These are phyloP conservation scores for Candida pseudofarinosa DNA, from an alignment of 805 yeast genomes.

Conservation along the genomic window DNA sequence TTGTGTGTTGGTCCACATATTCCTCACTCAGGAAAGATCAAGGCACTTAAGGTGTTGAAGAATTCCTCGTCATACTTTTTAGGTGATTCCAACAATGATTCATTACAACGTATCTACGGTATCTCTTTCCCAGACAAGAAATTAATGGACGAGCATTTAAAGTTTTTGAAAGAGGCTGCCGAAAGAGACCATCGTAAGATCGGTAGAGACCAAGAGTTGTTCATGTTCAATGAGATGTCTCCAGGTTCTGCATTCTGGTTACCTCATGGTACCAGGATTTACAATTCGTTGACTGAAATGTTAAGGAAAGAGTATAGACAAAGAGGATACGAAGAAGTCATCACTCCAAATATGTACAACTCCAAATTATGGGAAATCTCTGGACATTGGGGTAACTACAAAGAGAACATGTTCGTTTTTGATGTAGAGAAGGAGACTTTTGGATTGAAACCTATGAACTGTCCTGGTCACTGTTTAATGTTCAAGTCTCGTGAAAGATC, in stretches of 20 bases:
- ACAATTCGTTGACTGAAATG: conserved; percentile 78
- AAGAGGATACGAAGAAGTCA: conserved; percentile 97
- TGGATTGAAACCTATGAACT: conserved; percentile 93
- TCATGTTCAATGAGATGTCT: conserved; percentile 91
- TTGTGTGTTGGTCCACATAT: conserved; percentile 97
- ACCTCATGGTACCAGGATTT: conserved; percentile 98
- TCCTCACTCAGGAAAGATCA: conserved; percentile 95
- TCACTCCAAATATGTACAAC: conserved; percentile 98
- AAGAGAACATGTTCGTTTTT: conserved; percentile 95
- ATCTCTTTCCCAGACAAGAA: conserved; percentile 98
- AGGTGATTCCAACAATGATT: conserved; percentile 90
- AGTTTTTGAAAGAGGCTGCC: conserved; percentile 93
- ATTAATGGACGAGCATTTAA: conserved; percentile 88
- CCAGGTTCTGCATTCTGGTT: conserved; percentile 99
- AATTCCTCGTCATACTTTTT: conserved; percentile 94
- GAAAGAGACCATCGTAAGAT: conserved; percentile 94
- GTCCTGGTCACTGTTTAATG: conserved; percentile 91
- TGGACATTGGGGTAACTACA: conserved; percentile 98
- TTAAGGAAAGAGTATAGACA: conserved; percentile 80
- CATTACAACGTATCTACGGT: conserved; percentile 96
- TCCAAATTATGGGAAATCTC: conserved; percentile 97
- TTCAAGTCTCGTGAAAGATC: conserved; percentile 92
- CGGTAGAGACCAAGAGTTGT: conserved; percentile 94
- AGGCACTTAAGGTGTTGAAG: conserved; percentile 89
- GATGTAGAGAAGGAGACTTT: conserved; percentile 94